A percentile compares a stretch with the other conserved stretches of the same genome.
Conservation (phyloP, 1,139 yeast genomes). For the Lodderomyces beijingensis region DNA sequence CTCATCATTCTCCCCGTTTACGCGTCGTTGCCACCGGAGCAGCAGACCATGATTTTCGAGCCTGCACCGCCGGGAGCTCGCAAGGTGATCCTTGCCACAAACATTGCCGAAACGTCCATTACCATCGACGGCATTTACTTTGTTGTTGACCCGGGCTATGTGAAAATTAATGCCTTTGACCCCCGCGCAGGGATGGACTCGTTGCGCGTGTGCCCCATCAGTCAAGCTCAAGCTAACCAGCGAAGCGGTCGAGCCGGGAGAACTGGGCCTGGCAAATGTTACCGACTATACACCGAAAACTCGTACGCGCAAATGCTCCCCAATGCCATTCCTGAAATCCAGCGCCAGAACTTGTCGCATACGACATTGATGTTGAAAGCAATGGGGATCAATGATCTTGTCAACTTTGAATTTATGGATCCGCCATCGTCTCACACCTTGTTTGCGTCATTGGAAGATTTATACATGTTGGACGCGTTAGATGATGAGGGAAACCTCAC, state of each 20-base stretch:
- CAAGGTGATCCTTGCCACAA: conserved; percentile 74
- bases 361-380: conserved; percentile 89
- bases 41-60: conserved; percentile 69
- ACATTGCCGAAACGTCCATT: conserved; percentile 78
- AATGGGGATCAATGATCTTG: conserved; percentile 83
- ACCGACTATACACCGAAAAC: conserved; percentile 64
- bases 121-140: conserved; percentile 76
- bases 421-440: conserved; percentile 81
- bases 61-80: conserved; percentile 69
- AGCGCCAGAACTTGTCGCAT: conserved; percentile 80
- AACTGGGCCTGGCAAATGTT: conserved; percentile 82
- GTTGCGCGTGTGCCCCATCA: conserved; percentile 66
- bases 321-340: conserved; percentile 87
- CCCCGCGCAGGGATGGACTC: conserved; percentile 76
- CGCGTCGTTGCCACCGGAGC: conserved; percentile 69
- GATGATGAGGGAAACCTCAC: conserved; percentile 79
- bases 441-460: conserved; percentile 75
- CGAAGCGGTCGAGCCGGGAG: conserved; percentile 85
- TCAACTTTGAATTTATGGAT: conserved; percentile 89
- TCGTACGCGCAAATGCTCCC: conserved; percentile 71
- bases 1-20: conserved; percentile 84
- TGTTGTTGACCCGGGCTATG: conserved; percentile 80
- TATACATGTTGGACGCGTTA: conserved; percentile 77
- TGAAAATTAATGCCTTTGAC: conserved; percentile 72
- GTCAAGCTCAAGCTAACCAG: conserved; percentile 81